A percentile compares a stretch with the other conserved stretches of the same genome.
These are phyloP conservation scores for Zygotorulaspora sp. DNA, from an alignment of 805 yeast genomes.

Conservation along the genomic window DNA sequence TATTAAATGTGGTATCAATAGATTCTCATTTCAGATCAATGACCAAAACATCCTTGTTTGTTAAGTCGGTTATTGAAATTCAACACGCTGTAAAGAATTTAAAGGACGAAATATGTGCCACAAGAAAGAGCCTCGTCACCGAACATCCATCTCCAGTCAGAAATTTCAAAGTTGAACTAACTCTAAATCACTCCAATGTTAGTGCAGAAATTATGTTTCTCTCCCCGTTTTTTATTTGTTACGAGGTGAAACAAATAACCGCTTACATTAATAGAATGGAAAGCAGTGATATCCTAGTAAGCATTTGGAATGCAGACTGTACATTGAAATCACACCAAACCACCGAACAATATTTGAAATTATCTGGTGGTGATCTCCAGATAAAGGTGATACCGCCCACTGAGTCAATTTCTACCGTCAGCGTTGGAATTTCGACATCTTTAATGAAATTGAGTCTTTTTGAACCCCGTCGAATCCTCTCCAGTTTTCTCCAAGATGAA, in stretches of 20 bases:
- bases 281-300: constrained; percentile 16
- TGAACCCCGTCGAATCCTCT: constrained; percentile 28
- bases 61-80: constrained; percentile 17
- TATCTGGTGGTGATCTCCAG: constrained; percentile 25
- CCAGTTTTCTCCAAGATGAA: constrained; percentile 28
- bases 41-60: constrained; percentile 20
- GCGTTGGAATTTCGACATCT: constrained; percentile 17
- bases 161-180: constrained; percentile 3
- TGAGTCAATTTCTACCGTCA: constrained; percentile 9
- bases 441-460: constrained; percentile 26
- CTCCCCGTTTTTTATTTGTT: constrained; percentile 23
- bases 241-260: constrained; percentile 24
- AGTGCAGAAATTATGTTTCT: constrained; percentile 27
- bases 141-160: not conserved
- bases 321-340: constrained; percentile 26
- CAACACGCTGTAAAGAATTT: constrained; percentile 6
- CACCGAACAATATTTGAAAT: constrained; percentile 26
- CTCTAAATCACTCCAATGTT: constrained; percentile 17
- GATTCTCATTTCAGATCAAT: constrained; percentile 23
- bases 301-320: constrained; percentile 26
- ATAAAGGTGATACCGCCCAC: constrained; percentile 11
- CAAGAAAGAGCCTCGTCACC: not conserved
- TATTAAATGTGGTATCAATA: constrained; percentile 19
- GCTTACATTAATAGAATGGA: constrained; percentile 18
- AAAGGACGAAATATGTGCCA: constrained; percentile 1